A percentile compares a stretch with the other conserved stretches of the same genome.
phyloP scores from a whole-genome alignment of 768 basidiomycete genomes.

The Vishniacozyma victoriae region DNA sequence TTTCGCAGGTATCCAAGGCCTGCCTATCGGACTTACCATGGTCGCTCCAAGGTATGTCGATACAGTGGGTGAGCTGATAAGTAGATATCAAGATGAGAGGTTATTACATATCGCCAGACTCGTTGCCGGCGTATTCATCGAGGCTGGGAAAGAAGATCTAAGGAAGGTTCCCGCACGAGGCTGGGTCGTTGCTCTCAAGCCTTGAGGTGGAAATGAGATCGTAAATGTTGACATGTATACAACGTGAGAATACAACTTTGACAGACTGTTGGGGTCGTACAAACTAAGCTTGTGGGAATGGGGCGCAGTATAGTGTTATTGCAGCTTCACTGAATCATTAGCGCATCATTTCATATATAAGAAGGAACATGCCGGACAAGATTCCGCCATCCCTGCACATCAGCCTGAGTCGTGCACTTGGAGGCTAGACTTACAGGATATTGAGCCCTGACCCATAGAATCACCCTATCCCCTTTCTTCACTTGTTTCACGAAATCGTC shows the following conservation, averaged over 20 bases:
- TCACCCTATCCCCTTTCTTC: slow-evolving; percentile 27
- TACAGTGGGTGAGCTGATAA: no score
- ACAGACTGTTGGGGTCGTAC: no score
- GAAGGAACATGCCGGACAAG: no score
- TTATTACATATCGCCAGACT: slow-evolving; percentile 26
- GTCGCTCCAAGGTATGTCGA: slow-evolving; percentile 30
- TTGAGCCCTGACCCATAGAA: slow-evolving; percentile 33
- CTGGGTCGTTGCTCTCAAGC: slow-evolving; percentile 1
- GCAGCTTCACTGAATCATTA: no score
- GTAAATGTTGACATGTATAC: no score
- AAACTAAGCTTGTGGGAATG: no score
- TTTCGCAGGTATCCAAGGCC: slow-evolving; percentile 31
- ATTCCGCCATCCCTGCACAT: slow-evolving; percentile 28
- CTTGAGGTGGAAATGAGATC: no score
- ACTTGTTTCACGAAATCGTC: slow-evolving; percentile 20
- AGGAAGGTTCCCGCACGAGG: slow-evolving; percentile 6
- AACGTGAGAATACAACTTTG: no score
- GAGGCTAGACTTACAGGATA: slow-evolving; percentile 25
- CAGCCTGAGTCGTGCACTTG: not conserved
- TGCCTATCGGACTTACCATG: slow-evolving; percentile 44
- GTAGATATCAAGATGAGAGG: slow-evolving; percentile 36
- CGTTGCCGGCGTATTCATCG: slow-evolving; percentile 27
- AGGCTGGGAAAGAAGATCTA: slow-evolving; percentile 19
- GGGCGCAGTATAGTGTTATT: no score
- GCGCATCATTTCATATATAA: no score